Base-by-base conservation (phyloP, 495 filamentous ascomycete species). In the Sabuloglossum arenarium region DNA sequence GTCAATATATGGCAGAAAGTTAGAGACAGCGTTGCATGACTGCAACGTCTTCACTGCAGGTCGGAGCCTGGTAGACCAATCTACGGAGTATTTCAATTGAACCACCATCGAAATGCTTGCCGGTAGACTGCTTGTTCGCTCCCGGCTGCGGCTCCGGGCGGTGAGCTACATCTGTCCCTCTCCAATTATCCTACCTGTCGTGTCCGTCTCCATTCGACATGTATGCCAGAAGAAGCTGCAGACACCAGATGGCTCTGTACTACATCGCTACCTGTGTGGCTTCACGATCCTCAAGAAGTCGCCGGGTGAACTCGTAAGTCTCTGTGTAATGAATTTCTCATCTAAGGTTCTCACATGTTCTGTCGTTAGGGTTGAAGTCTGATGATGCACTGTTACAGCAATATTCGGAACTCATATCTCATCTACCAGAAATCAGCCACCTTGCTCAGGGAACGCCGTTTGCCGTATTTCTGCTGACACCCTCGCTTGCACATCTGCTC, bases 401-500 rank as follows among this genome's bases (percentile, higher is more conserved):
- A 3, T 43, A 16, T 10, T 6, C 5, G 19, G 19, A 43, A 43
- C 39, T 43, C 16, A 23, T 43, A 43, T 43, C 39, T n/a, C 39
- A 23, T 43, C 39, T 43, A 5, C 39, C 39, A 23, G 39, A 21
- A 5, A 1, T 43, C 39, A 21, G 6, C 55, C 21, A n/a, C 27
- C 5, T 28, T 4, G 30, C 10, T 37, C 14, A 11, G 3, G 37
- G 12, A 37, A 43, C 10, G 10, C 55, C 29, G 6, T 4, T 14
- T 9, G n/a, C 25, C 8, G 55, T 56, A 1, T 43, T 56, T 49
- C 39, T 56, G 10, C 29, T 56, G n/a, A 56, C 55, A 9, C 55
- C 55, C 3, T 56, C 55, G 19, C 39, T 56, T 46, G 30, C 55
- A 21, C 21, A 28, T 37, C 46, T 45, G 21, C 28, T 43, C 34